Conservation (phyloP, 2,329 filamentous ascomycete genomes). For the Talaromyces sp. region DNA sequence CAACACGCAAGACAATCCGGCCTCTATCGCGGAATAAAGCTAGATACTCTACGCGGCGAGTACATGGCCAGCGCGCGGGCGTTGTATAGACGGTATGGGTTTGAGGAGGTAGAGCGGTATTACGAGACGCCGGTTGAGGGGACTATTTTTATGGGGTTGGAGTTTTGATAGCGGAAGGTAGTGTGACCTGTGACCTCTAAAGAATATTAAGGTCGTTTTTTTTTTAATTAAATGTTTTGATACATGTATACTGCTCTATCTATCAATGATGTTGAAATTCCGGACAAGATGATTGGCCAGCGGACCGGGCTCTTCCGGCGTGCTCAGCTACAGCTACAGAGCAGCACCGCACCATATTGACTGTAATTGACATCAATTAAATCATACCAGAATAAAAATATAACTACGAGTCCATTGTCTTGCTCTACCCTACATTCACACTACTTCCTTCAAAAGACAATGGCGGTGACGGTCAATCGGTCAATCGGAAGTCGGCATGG, state of each 20-base stretch:
- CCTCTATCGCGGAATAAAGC: slow-evolving; percentile 47
- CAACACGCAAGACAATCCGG: slow-evolving; percentile 37
- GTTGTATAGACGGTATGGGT: slow-evolving; percentile 50
- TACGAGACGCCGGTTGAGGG: slow-evolving; percentile 53
- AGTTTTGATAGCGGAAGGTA: slow-evolving; percentile 6
- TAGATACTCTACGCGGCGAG: slow-evolving; percentile 50
- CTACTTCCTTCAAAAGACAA: too few species aligned
- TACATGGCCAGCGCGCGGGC: slow-evolving; percentile 48
- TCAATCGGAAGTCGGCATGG: background rate
- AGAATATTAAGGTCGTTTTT: too few species aligned
- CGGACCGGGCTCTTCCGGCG: background rate
- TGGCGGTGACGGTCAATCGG: background rate
- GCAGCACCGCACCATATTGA: background rate
- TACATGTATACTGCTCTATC: background rate
- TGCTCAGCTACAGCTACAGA: background rate
- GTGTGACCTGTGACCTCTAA: too few species aligned
- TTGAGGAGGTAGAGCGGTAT: slow-evolving; percentile 49
- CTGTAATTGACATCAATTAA: background rate
- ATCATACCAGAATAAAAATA: too few species aligned
- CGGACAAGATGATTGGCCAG: background rate
- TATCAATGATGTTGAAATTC: background rate
- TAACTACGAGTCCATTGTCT: too few species aligned
- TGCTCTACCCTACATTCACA: too few species aligned
- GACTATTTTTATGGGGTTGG: slow-evolving; percentile 49
- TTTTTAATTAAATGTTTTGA: too few species aligned